Base-by-base conservation (phyloP, 139 green algal species). In the Penium margaritaceum region DNA sequence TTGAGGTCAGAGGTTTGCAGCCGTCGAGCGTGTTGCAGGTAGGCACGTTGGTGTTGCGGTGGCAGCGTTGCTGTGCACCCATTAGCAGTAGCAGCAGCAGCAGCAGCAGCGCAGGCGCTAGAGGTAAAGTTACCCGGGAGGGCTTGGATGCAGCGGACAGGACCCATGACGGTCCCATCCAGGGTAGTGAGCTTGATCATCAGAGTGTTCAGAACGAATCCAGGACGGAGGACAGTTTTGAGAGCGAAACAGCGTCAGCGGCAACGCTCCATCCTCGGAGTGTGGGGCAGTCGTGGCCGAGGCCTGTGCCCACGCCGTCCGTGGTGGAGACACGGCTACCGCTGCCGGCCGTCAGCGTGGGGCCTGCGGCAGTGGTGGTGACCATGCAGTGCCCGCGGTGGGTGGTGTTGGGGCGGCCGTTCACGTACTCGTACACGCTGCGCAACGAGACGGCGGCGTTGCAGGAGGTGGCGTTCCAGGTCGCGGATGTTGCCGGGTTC, bases 391-490 rank as follows among this genome's bases (percentile, higher is more conserved):
- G 21, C 6, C 72, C 72, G 17, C 17, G 24, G 19, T 66, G 14
- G 29, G 65, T 21, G 6, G n/a, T 75, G 7, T 30, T 79, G 37
- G 72, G 72, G 55, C 15, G 19, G n/a, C 72, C 72, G 9, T 77
- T 79, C 1, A 54, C 7, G 29, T 24, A 67, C 33, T 65, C 63
- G 27, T 19, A 76, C n/a, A 37, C 19, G 14, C 5, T 79, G 19
- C n/a, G 24, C 27, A 79, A 79, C 37, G 24, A 21, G 17, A 74
- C 72, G n/a, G 17, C 63, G 6, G 6, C 36, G 1, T 64, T 79
- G 15, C 61, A 74, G n/a, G 64, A 74, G 36, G 61, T 79, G 33
- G 47, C 33, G 6, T 79, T 76, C 33, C 63, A 24, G 21, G 65
- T 79, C 4, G 24, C 27, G 36, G 72, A 75, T 44, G 36, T 9